phyloP scores from a whole-genome alignment of 2,329 filamentous ascomycete species.

The Fusarium coicis region DNA sequence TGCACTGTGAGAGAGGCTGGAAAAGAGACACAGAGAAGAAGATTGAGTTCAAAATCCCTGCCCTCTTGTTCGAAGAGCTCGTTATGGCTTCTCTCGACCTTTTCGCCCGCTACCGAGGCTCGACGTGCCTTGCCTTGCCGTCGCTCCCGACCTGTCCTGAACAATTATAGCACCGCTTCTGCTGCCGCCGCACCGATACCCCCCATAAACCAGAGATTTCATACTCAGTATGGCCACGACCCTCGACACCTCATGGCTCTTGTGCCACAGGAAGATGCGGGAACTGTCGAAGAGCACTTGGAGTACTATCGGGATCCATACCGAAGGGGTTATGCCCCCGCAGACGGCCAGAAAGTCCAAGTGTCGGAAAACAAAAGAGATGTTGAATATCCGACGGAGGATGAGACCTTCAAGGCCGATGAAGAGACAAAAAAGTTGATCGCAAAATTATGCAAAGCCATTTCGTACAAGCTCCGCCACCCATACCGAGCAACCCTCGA shows the following conservation, averaged over 20 bases:
- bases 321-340: slow-evolving; percentile 62
- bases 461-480: slow-evolving; percentile 56
- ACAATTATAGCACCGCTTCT: slow-evolving; percentile 43
- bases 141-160: slow-evolving; percentile 35
- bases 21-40: slow-evolving; percentile 24
- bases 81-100: slow-evolving; percentile 56
- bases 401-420: slow-evolving; percentile 52
- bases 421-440: slow-evolving; percentile 52
- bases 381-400: slow-evolving; percentile 55
- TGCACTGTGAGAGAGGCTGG: slow-evolving; percentile 35
- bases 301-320: slow-evolving; percentile 64
- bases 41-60: slow-evolving; percentile 1
- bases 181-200: slow-evolving; percentile 28
- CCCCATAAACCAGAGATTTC: slow-evolving; percentile 17
- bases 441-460: slow-evolving; percentile 53
- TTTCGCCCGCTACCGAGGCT: slow-evolving; percentile 45
- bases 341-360: slow-evolving; percentile 59
- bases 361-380: slow-evolving; percentile 65
- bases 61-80: slow-evolving; percentile 49
- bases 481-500: slow-evolving; percentile 55
- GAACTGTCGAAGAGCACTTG: slow-evolving; percentile 64
- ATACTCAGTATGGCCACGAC: slow-evolving; percentile 28
- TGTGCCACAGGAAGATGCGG: slow-evolving; percentile 61
- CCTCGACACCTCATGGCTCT: slow-evolving; percentile 62
- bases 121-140: slow-evolving; percentile 26